A percentile compares a stretch with the other conserved stretches of the same genome.
Conservation (phyloP, 306 rosid genomes). For the Clitoria ternatea region DNA sequence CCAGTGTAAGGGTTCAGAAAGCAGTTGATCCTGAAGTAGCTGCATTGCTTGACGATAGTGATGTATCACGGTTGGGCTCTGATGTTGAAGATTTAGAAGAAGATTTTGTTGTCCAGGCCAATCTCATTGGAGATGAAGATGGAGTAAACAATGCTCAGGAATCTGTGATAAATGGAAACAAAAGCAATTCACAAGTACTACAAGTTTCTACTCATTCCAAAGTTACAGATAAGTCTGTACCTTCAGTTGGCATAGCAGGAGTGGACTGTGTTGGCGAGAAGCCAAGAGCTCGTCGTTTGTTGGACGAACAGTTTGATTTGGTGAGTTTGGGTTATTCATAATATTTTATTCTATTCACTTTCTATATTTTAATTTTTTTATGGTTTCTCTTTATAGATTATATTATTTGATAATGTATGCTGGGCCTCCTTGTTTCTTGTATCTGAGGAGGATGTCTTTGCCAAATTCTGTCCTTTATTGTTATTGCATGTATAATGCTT, state of each 20-base stretch:
- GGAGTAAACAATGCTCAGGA: constrained; percentile 16
- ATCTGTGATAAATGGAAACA: constrained; percentile 13
- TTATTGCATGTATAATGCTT: not conserved
- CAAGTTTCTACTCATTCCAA: constrained; percentile 18
- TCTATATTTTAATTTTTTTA: not conserved
- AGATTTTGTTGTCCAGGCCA: constrained; percentile 85
- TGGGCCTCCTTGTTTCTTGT: not conserved
- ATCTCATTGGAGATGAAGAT: constrained; percentile 33
- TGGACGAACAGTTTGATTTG: constrained; percentile 84
- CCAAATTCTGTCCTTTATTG: not conserved
- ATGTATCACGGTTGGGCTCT: constrained; percentile 70
- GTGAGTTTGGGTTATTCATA: constrained; percentile 42
- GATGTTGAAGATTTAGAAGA: constrained; percentile 90
- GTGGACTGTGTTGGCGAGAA: constrained; percentile 35
- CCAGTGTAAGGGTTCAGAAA: constrained; percentile 63
- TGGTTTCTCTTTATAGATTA: not conserved
- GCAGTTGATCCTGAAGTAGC: constrained; percentile 82
- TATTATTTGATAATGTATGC: not conserved
- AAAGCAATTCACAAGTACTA: constrained; percentile 9
- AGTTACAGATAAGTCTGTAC: constrained; percentile 15
- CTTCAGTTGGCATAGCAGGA: constrained; percentile 18
- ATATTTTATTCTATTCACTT: not conserved
- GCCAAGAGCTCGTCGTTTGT: constrained; percentile 54
- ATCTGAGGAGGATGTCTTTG: not conserved
- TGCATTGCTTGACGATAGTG: constrained; percentile 79